Conservation (phyloP, 805 yeast genomes). For the Ogataea glucozyma region DNA sequence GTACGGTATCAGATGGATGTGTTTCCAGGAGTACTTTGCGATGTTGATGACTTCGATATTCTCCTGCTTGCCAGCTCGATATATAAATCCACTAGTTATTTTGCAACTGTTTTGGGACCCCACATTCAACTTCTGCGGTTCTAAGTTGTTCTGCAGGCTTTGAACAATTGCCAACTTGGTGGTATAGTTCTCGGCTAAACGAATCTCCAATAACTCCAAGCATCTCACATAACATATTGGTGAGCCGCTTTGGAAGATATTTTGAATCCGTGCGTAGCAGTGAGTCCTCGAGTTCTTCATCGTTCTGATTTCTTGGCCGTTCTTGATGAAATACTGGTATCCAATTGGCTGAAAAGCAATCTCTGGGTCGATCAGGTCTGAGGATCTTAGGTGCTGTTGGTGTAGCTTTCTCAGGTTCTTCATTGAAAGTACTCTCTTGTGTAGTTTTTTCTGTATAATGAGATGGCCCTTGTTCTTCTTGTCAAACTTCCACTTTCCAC, state of each 20-base stretch:
- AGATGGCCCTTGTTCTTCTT: constrained; percentile 12
- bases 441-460: constrained; percentile 12
- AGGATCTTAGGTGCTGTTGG: background rate
- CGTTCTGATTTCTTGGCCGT: constrained; percentile 10
- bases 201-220: constrained; percentile 15
- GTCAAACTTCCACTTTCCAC: constrained; percentile 17
- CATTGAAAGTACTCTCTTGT: constrained; percentile 10
- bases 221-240: constrained; percentile 14
- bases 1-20: constrained; percentile 15
- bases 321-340: constrained; percentile 7
- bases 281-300: constrained; percentile 3
- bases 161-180: constrained; percentile 18
- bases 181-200: constrained; percentile 9
- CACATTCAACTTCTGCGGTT: constrained; percentile 8
- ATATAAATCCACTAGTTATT: constrained; percentile 11
- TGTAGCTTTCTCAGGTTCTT: constrained; percentile 7
- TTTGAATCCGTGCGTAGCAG: constrained; percentile 16
- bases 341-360: constrained; percentile 7
- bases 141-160: constrained; percentile 7
- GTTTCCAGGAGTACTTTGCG: constrained; percentile 17
- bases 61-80: constrained; percentile 5
- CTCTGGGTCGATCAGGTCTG: constrained; percentile 12
- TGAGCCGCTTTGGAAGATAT: constrained; percentile 10
- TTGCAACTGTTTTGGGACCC: constrained; percentile 3
- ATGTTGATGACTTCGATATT: constrained; percentile 11